Conservation (phyloP, 768 basidiomycete species). For the Clitopilus hobsonii region DNA sequence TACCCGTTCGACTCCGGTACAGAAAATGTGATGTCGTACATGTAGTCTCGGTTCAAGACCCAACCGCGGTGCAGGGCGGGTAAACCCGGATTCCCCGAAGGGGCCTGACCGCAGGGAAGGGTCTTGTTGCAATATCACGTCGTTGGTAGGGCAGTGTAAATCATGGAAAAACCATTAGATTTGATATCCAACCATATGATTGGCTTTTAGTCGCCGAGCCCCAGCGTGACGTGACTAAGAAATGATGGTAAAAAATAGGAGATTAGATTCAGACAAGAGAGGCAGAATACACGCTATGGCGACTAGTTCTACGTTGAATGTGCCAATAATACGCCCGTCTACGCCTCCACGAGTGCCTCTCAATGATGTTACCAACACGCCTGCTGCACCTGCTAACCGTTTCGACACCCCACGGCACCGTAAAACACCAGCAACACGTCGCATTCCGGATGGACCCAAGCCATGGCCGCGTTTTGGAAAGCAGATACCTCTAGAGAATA, state of each 20-base stretch:
- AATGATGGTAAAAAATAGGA: too few relatives aligned
- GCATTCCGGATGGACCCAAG: background rate
- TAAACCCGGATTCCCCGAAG: background rate
- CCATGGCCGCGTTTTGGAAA: background rate
- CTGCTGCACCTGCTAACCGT: background rate
- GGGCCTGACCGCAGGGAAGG: constrained; percentile 1
- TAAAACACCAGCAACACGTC: constrained; percentile 1
- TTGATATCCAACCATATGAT: background rate
- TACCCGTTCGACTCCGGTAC: too few relatives aligned
- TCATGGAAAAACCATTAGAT: background rate
- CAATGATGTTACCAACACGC: too few relatives aligned
- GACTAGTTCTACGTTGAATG: too few relatives aligned
- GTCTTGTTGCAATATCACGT: background rate
- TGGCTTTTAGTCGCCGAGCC: too few relatives aligned
- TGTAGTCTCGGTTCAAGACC: background rate
- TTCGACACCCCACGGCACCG: constrained; percentile 1
- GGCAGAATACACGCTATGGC: too few relatives aligned
- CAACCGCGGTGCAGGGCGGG: background rate
- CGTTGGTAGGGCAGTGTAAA: background rate
- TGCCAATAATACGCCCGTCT: too few relatives aligned
- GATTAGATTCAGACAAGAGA: too few relatives aligned
- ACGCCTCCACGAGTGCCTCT: too few relatives aligned
- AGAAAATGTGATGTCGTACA: background rate
- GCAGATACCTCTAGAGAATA: background rate
- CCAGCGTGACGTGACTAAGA: too few relatives aligned